Conservation (phyloP, 805 yeast genomes). For the Lipomyces anomalus region DNA sequence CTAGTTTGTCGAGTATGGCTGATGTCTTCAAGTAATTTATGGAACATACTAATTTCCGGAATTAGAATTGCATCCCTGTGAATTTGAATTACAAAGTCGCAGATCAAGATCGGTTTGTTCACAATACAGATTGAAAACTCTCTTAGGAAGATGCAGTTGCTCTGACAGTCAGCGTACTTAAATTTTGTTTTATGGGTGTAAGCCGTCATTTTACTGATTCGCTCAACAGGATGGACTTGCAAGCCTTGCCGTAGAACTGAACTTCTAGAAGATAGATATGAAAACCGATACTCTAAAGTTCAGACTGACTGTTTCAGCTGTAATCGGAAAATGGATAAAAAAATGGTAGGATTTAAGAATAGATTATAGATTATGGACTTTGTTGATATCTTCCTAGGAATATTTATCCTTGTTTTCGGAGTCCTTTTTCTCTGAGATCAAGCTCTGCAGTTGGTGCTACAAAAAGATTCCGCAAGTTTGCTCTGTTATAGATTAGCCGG, state of each 20-base stretch:
- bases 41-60: too few relatives aligned
- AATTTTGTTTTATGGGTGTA: background rate
- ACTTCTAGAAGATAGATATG: conserved; percentile 6
- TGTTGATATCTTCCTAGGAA: conserved; percentile 4
- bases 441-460: conserved; percentile 19
- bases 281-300: background rate
- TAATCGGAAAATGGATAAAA: conserved; percentile 5
- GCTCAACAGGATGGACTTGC: conserved; percentile 24
- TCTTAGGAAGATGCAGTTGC: conserved; percentile 2
- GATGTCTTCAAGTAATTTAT: too few relatives aligned
- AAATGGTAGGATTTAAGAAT: background rate
- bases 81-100: background rate
- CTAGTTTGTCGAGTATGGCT: conserved; percentile 3
- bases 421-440: background rate
- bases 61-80: background rate
- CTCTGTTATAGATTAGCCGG: too few relatives aligned
- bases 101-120: background rate
- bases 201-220: background rate
- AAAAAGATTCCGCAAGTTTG: conserved; percentile 17
- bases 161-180: conserved; percentile 2
- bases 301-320: conserved; percentile 8
- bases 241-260: conserved; percentile 13
- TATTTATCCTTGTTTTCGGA: background rate
- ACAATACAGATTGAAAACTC: background rate
- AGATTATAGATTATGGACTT: background rate